A percentile compares a stretch with the other conserved stretches of the same genome.
phyloP scores from a whole-genome alignment of 2,329 filamentous ascomycete genomes.

The Cytospora mali region DNA sequence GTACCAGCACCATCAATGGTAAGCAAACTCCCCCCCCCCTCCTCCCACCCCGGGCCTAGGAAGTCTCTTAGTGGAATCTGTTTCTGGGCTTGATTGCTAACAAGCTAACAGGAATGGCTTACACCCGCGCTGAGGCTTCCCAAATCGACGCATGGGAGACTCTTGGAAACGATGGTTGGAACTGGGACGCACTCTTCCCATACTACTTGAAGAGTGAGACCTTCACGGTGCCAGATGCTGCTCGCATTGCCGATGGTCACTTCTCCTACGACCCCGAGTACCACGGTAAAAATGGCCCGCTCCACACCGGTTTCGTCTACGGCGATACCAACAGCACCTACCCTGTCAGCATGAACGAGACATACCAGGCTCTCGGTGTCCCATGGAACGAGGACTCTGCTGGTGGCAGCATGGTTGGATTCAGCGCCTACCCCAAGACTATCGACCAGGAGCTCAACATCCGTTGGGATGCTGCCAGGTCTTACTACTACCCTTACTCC shows the following conservation, averaged over 20 bases:
- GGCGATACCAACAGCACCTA: conserved; percentile 32
- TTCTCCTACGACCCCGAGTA: conserved; percentile 31
- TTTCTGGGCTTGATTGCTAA: not conserved
- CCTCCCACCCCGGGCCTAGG: too few species aligned
- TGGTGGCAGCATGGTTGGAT: conserved; percentile 47
- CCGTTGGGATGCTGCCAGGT: conserved; percentile 49
- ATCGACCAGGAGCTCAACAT: conserved; percentile 42
- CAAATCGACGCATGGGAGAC: conserved; percentile 35
- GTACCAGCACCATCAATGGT: conserved; percentile 16
- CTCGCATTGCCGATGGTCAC: not conserved
- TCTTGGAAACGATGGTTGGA: conserved; percentile 35
- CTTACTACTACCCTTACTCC: conserved; percentile 49
- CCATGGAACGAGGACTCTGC: conserved; percentile 46
- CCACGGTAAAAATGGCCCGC: conserved; percentile 36
- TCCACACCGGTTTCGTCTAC: conserved; percentile 35
- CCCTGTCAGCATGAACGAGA: conserved; percentile 39
- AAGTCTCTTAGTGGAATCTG: not conserved
- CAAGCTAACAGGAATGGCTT: conserved; percentile 4
- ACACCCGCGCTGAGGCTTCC: conserved; percentile 9
- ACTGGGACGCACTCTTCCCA: conserved; percentile 34
- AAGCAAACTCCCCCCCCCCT: not conserved
- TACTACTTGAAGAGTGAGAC: conserved; percentile 41
- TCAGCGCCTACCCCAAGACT: conserved; percentile 45
- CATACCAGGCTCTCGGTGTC: conserved; percentile 39
- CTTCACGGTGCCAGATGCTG: conserved; percentile 16